Evolutionary conservation across 75 land plant species (phyloP), one percentile per base, ranked within the genome.

Genomic region (Gnetum montanum): DNA sequence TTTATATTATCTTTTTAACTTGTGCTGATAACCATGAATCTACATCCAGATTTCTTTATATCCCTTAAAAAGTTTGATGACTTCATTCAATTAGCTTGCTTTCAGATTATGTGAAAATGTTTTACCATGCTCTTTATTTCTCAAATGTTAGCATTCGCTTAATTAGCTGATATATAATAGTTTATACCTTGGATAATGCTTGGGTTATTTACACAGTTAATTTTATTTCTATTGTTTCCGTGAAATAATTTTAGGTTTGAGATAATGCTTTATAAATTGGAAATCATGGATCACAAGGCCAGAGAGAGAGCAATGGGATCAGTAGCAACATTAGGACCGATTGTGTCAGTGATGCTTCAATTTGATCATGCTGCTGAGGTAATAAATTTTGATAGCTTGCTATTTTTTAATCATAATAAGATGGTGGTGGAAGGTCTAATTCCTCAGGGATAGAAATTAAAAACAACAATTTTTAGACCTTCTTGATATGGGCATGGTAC

Each of bases 331-430:
- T 64, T 89, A 75, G 87, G 90, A 30, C 51, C 68, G 3, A 84
- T 87, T 11, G 67, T 89, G 61, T 87, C 96, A 40, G 85, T 82
- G 20, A 54, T 93, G 35, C 69, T 93, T 4, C 75, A 75, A 49
- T 43, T 67, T 43, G 98, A 82, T 64, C 74, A 68, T 60, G 96
- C 96, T 6, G 47, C 61, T 45, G 98, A 93, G 90, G 98, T 93
- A 66, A 74, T 48, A 30, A 48, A 48, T 48, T 27, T 25, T 26
- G 12, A 26, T 48, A 25, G 50, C 50, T 12, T 48, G 50, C 29
- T 30, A 48, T 8, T 4, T 48, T 1, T n/a, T n/a, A n/a, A n/a
- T n/a, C n/a, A n/a, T n/a, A n/a, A n/a, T n/a, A n/a, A n/a, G n/a
- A n/a, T n/a, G n/a, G n/a, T n/a, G n/a, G n/a, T n/a, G n/a, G n/a